Evolutionary conservation across 148 eudicot genomes (phyloP).

Genomic region (Bassia scoparia): DNA sequence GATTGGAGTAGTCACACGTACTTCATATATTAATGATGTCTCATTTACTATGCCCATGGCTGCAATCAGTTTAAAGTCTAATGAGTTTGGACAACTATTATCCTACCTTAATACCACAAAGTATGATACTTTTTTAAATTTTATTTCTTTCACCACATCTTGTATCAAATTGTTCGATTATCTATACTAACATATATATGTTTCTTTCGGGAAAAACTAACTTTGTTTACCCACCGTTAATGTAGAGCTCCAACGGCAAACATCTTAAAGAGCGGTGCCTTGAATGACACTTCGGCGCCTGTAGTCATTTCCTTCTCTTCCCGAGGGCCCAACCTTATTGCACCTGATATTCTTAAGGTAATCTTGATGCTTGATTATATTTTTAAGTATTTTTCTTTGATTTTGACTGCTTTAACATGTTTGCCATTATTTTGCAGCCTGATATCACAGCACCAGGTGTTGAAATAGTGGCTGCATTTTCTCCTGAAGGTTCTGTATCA

Average conservation of each 20-base stretch:
- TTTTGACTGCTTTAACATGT: not conserved
- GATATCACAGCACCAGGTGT: conserved; percentile 70
- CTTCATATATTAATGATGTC: not conserved
- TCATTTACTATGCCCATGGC: conserved; percentile 24
- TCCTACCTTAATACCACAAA: conserved; percentile 29
- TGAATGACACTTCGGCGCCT: conserved; percentile 32
- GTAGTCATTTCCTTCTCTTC: conserved; percentile 34
- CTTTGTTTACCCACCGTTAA: no score
- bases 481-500: conserved; percentile 33
- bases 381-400: not conserved
- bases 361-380: no score
- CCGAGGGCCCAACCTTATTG: conserved; percentile 34
- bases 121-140: no score
- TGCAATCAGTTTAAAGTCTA: conserved; percentile 1
- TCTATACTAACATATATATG: no score
- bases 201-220: no score
- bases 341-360: conserved; percentile 34
- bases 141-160: no score
- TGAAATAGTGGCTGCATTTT: conserved; percentile 52
- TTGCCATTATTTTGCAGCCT: conserved; percentile 61
- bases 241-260: conserved; percentile 27
- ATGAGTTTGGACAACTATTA: conserved; percentile 1
- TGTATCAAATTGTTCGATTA: no score
- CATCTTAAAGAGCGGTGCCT: conserved; percentile 31
- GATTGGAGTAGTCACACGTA: conserved; percentile 7